Base-by-base conservation (phyloP, 2,329 filamentous ascomycete genomes). In the Endoconidiophora polonica region DNA sequence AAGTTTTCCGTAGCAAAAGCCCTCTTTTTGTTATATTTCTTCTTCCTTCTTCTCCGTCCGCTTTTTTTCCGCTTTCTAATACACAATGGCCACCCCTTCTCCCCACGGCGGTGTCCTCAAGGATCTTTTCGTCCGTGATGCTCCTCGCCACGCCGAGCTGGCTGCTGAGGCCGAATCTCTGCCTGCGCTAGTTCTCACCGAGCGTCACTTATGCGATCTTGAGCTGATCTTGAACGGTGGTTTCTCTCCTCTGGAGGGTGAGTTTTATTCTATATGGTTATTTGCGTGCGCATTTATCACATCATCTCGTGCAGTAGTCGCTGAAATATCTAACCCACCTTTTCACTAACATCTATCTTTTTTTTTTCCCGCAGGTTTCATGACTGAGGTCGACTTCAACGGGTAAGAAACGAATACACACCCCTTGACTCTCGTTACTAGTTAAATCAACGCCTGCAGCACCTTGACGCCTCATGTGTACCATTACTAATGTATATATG, bases 311-410 rank as follows among this genome's bases (percentile, higher is more conserved):
- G 29, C 29, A 12, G 7, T 12, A 33, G 29, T 33, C 29, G 9
- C 29, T 12, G 12, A 33, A 33, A 1, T 33, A 9, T 33, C 3
- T 33, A 33, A 33, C 12, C 29, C 4, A 33, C 22, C 5, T 44
- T 14, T 39, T 16, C n/a, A 40, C 45, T 48, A 48, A 48, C 36
- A 38, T 48, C 49, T 7, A 33, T 10, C 53, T 53, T 59, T 48
- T 55, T 49, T 38, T 20, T 41, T 12, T 46, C 54, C 42, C 58
- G 49, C 60, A 94, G 86, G 88, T 61, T 98, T 98, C 73, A 83
- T 98, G 83, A 94, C 78, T 66, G 80, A 98, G 74, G 83, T 86
- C 69, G 91, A 98, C 68, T 98, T 94, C 74, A 83, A 94, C 67
- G 81, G 84, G 86, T 90, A 76, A 58, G 74, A 39, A 24, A 26